Evolutionary conservation across 345 rosid species (phyloP).

Genomic region (Sisymbrium irio): DNA sequence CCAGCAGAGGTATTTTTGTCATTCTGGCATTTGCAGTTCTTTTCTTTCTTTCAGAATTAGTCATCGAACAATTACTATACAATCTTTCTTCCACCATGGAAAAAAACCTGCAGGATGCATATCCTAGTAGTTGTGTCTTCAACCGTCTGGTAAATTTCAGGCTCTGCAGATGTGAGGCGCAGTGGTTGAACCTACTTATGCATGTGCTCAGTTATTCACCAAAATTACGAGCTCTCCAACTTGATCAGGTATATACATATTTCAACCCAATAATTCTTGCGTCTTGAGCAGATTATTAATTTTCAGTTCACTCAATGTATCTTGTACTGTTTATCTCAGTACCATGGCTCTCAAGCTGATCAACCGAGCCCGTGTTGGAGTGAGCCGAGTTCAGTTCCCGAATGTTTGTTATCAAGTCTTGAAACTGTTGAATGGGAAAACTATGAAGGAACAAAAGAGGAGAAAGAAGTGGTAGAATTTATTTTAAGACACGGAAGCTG

Average conservation of each 20-base stretch:
- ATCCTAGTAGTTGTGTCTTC: conserved; percentile 8
- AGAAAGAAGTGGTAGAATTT: not conserved
- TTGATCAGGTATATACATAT: not conserved
- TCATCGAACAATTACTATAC: not conserved
- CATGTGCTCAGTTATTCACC: conserved; percentile 5
- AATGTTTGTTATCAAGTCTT: conserved; percentile 3
- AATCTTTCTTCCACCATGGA: not conserved
- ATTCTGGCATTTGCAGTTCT: not conserved
- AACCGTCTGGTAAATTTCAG: no score
- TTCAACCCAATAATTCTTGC: not conserved
- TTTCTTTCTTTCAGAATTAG: no score
- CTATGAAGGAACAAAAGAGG: not conserved
- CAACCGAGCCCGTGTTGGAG: not conserved
- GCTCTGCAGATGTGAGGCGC: conserved; percentile 9
- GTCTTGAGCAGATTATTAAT: not conserved
- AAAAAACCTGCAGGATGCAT: not conserved
- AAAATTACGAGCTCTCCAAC: not conserved
- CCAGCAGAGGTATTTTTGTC: not conserved
- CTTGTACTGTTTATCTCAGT: not conserved
- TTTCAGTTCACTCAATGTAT: not conserved
- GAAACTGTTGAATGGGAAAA: not conserved
- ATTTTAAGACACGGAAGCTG: not conserved
- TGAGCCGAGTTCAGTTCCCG: conserved; percentile 11
- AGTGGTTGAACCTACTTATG: conserved; percentile 6
- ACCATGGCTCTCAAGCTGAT: not conserved